Evolutionary conservation across 805 yeast genomes (phyloP), one percentile per base, ranked within the genome.

Genomic region (Sugiyamaella smithiae): DNA sequence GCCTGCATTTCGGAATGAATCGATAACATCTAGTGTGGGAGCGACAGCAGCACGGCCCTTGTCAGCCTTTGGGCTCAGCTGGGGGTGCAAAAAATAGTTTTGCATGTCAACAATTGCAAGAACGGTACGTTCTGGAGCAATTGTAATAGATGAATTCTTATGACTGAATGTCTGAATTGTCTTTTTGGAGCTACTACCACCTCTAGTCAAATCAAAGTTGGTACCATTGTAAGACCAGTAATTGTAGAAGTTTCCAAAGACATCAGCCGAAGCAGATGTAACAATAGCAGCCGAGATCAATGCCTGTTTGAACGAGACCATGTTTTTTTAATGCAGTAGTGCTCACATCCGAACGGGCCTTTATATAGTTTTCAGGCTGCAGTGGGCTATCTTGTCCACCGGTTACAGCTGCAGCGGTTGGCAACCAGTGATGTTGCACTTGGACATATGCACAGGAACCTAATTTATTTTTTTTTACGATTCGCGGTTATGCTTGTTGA

Each of bases 51-150:
- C 31, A 4, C 43, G 11, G 16, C 43, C 43, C 16, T 25, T 25
- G 6, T 40, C 43, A 11, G 43, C 43, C 9, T 40, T 16, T n/a
- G 43, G 43, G 9, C 43, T 40, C 16, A 40, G 24, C 31, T 5
- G 25, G 4, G 43, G 43, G 11, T 23, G 43, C 12, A 35, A 20
- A 19, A 35, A 35, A 19, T 35, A 40, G 29, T 40, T 40, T 28
- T 40, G 43, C 43, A 40, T 40, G 16, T 40, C 43, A 19, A 40
- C 43, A 40, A 40, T 40, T 4, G 43, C 43, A 4, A 40, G 31
- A 16, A 40, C 32, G 22, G 43, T 16, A 17, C 43, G 11, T 25
- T 40, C 43, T 5, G 31, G 28, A 22, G 31, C 31, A 20, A 40
- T 40, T 17, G 31, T 40, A 40, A 40, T 40, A 20, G 38, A 5